Base-by-base conservation (phyloP, 192 early-diverging fungal species). In the Geranomyces michiganensis region DNA sequence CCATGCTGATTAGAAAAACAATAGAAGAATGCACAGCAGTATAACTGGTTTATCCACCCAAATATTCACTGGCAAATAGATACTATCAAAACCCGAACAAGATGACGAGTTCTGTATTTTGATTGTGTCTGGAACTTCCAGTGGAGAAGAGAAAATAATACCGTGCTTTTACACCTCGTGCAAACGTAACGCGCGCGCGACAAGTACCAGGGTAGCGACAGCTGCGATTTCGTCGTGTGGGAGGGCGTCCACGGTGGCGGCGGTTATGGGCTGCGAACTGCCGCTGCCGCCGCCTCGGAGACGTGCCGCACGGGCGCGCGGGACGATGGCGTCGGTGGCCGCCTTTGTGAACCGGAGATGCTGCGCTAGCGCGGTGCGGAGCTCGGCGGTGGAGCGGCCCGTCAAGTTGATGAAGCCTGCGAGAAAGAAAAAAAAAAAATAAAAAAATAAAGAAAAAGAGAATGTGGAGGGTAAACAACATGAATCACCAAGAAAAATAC, bases 141-240 rank as follows among this genome's bases (percentile, higher is more conserved):
- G n/a, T n/a, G n/a, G n/a, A n/a, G n/a, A n/a, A n/a, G n/a, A n/a
- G n/a, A n/a, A n/a, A n/a, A n/a, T n/a, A n/a, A 7, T 55, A 8
- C 14, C 15, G 6, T 55, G 3, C 19, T 24, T 14, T 27, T 55
- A 55, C 3, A 55, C 51, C 58, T 29, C 29, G 26, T 68, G 66
- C 27, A 68, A 17, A 9, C 31, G 19, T 24, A 68, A 19, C 0
- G 66, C 66, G 22, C 66, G 66, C n/a, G 66, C 66, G 21, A 41
- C 22, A 19, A 68, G 27, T 9, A 68, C 22, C 48, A 68, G 17
- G 30, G 27, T 68, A 19, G 66, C 53, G 17, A 55, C 31, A n/a
- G 66, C 19, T 12, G 66, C 66, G 32, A 68, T 56, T 17, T 68
- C 66, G 14, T 68, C 64, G 13, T 21, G 21, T 9, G 61, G 61